Conservation (phyloP, 306 rosid species). For the Cajanus cajan region DNA sequence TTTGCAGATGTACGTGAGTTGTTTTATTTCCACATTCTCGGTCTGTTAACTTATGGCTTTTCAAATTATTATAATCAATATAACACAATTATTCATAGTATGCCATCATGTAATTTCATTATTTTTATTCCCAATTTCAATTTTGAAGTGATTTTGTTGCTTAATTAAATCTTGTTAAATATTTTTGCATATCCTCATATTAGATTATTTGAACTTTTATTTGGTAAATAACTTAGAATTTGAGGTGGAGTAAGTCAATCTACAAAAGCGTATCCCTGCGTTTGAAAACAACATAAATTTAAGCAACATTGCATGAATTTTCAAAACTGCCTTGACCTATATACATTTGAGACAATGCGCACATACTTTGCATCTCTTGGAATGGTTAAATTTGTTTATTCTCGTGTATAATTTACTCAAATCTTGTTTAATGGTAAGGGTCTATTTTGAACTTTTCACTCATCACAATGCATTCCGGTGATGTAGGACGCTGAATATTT, state of each 20-base stretch:
- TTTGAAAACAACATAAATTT: neutral
- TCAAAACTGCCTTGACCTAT: neutral
- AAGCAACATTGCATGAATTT: neutral
- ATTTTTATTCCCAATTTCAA: neutral
- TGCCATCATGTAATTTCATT: neutral
- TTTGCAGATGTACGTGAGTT: neutral
- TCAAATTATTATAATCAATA: neutral
- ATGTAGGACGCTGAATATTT: neutral
- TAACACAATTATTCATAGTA: neutral
- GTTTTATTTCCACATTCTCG: neutral
- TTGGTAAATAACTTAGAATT: neutral
- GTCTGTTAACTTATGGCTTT: neutral
- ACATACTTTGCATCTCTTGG: neutral
- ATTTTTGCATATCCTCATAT: neutral
- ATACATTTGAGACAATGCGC: neutral
- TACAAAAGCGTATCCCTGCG: neutral
- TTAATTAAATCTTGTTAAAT: neutral
- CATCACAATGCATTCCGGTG: neutral
- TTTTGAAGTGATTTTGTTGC: neutral
- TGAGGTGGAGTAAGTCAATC: neutral
- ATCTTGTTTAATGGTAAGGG: neutral
- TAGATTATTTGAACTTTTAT: neutral
- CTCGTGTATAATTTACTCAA: neutral
- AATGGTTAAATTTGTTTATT: neutral
- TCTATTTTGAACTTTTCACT: neutral